A percentile compares a stretch with the other conserved stretches of the same genome.
Conservation (phyloP, 2,329 filamentous ascomycete genomes). For the Aspergillus jensenii region DNA sequence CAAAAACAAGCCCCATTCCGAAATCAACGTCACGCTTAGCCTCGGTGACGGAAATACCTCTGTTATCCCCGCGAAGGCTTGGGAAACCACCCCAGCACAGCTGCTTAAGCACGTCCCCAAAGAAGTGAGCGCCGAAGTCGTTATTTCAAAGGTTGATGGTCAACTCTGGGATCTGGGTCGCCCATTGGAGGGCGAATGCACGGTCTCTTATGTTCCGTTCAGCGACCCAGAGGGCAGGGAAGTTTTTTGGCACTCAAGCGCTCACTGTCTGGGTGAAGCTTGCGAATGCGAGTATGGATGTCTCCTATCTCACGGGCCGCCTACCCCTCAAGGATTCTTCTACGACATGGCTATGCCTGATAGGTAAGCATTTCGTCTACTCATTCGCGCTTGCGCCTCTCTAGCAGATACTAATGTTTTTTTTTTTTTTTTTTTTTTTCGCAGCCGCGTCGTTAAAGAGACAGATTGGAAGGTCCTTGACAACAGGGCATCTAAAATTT, state of each 20-base stretch:
- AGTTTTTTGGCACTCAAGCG: conserved; percentile 97
- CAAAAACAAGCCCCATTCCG: conserved; percentile 48
- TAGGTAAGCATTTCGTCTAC: conserved; percentile 42
- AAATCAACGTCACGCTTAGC: conserved; percentile 51
- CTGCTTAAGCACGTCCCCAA: conserved; percentile 78
- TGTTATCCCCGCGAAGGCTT: conserved; percentile 66
- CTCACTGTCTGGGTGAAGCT: conserved; percentile 93
- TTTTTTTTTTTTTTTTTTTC: neutral
- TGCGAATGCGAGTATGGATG: conserved; percentile 88
- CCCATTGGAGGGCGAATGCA: conserved; percentile 84
- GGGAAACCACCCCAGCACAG: conserved; percentile 88
- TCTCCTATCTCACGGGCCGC: conserved; percentile 89
- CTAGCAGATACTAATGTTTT: conserved; percentile 19
- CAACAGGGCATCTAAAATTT: conserved; percentile 74
- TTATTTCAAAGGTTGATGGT: conserved; percentile 82
- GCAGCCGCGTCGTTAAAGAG: conserved; percentile 63
- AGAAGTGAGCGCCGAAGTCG: conserved; percentile 75
- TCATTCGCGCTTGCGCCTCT: neutral
- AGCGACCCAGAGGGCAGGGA: conserved; percentile 75
- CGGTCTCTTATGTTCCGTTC: conserved; percentile 81
- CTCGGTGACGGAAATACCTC: conserved; percentile 42
- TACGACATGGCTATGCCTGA: conserved; percentile 90
- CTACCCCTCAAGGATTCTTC: conserved; percentile 89
- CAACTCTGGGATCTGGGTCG: conserved; percentile 88
- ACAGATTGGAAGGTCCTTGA: conserved; percentile 84